phyloP scores from a whole-genome alignment of 1,284 basidiomycete species.

The Ceratobasidium sp. region DNA sequence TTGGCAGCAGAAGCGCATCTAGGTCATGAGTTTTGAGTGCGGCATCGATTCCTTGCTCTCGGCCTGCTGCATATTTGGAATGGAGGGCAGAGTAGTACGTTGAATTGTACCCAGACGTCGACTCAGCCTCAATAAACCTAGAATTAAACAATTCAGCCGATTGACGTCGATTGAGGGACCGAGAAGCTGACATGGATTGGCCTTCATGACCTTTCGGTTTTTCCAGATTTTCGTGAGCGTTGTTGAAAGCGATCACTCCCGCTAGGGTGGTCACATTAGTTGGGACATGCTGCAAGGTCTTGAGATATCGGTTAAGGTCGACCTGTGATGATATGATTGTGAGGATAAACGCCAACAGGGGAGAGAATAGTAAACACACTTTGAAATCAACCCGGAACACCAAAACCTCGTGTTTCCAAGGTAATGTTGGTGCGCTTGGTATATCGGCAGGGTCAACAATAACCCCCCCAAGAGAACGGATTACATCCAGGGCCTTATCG shows the following conservation, averaged over 20 bases:
- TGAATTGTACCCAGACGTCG: slow-evolving; percentile 64
- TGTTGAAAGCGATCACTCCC: slow-evolving; percentile 69
- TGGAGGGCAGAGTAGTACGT: slow-evolving; percentile 66
- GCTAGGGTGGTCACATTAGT: slow-evolving; percentile 67
- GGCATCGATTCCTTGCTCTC: slow-evolving; percentile 68
- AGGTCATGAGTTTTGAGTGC: slow-evolving; percentile 52
- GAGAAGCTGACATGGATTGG: slow-evolving; percentile 20
- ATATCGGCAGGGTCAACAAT: slow-evolving; percentile 74
- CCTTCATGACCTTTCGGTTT: slow-evolving; percentile 30
- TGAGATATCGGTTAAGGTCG: slow-evolving; percentile 16
- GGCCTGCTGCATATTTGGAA: slow-evolving; percentile 63
- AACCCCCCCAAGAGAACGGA: slow-evolving; percentile 68
- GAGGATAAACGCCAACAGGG: too few species aligned
- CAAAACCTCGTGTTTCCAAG: slow-evolving; percentile 69
- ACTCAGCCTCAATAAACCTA: slow-evolving; percentile 53
- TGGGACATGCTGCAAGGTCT: slow-evolving; percentile 60
- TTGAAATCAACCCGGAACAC: slow-evolving; percentile 56
- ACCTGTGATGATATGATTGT: not conserved
- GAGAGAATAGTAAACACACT: slow-evolving; percentile 7
- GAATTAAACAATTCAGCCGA: too few species aligned
- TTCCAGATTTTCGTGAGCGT: slow-evolving; percentile 53
- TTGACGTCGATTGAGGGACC: too few species aligned
- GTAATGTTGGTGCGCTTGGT: slow-evolving; percentile 65
- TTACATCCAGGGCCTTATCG: slow-evolving; percentile 63
- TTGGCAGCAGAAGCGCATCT: slow-evolving; percentile 38